Percentiles rank a stretch among this genome's conserved stretches.
These are phyloP conservation scores for Scortechinia acanthostroma DNA, from an alignment of 2,329 filamentous ascomycete genomes.

Conservation along the genomic window DNA sequence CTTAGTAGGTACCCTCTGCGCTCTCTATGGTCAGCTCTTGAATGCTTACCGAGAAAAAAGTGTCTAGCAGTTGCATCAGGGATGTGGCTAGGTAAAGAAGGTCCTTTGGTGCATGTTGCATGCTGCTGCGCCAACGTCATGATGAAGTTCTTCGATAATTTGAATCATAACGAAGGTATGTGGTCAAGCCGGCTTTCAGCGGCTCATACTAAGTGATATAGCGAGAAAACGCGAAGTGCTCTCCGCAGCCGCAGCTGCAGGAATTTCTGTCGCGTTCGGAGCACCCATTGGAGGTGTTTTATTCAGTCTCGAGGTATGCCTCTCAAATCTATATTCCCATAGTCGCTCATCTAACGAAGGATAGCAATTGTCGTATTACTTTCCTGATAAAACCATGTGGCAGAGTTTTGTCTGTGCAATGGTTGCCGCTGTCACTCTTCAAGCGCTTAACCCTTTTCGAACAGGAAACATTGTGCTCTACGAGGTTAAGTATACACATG, in stretches of 20 bases:
- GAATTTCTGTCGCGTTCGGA: conserved; percentile 48
- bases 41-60: no score
- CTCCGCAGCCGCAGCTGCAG: conserved; percentile 62
- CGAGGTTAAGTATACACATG: conserved; percentile 60
- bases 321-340: neutral
- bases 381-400: conserved; percentile 71
- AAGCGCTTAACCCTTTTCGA: conserved; percentile 58
- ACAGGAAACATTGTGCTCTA: conserved; percentile 66
- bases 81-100: conserved; percentile 66
- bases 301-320: conserved; percentile 52
- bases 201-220: conserved; percentile 13
- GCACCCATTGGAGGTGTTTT: conserved; percentile 44
- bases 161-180: conserved; percentile 54
- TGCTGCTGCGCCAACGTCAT: conserved; percentile 64
- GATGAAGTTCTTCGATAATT: conserved; percentile 54
- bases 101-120: conserved; percentile 60
- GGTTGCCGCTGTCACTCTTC: conserved; percentile 62
- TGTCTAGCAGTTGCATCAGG: conserved; percentile 63
- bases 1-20: conserved; percentile 29
- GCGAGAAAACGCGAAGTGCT: conserved; percentile 62
- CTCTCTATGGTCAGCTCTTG: neutral
- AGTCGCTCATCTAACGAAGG: conserved; percentile 8
- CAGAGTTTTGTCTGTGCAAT: conserved; percentile 68
- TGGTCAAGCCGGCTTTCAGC: neutral
- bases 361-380: conserved; percentile 63